These are phyloP conservation scores for Clavaria fumosa DNA, from an alignment of 768 basidiomycete species.

Conservation along the genomic window DNA sequence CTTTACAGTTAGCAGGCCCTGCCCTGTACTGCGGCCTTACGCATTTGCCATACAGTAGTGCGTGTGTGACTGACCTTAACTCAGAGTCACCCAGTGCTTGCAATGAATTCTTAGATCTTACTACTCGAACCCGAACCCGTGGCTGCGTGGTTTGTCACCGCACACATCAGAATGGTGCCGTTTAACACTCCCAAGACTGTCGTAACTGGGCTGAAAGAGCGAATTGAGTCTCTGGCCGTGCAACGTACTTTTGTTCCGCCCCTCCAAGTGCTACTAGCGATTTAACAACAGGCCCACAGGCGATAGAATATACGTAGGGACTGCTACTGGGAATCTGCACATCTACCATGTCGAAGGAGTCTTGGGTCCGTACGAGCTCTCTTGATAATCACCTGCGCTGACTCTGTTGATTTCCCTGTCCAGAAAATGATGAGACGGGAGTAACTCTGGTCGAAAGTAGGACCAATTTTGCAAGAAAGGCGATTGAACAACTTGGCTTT, in stretches of 20 bases:
- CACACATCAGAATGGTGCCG: conserved; percentile 20
- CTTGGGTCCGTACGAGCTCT: conserved; percentile 19
- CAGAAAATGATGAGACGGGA: conserved; percentile 16
- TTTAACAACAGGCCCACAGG: conserved; percentile 17
- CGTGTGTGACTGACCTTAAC: no score
- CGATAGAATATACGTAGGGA: conserved; percentile 28
- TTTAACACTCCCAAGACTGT: conserved; percentile 21
- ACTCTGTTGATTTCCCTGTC: conserved; percentile 2
- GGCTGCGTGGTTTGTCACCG: neutral
- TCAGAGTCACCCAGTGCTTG: no score
- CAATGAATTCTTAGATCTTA: no score
- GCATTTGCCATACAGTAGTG: no score
- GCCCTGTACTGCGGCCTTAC: no score
- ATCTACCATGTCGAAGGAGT: conserved; percentile 25
- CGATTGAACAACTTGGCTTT: conserved; percentile 81
- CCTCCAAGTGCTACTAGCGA: neutral
- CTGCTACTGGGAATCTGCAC: conserved; percentile 22
- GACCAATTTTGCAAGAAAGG: conserved; percentile 45
- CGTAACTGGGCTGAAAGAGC: conserved; percentile 32
- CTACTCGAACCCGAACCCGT: neutral
- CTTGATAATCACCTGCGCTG: conserved; percentile 4
- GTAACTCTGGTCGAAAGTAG: conserved; percentile 44
- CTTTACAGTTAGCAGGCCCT: no score
- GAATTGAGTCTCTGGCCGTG: conserved; percentile 29
- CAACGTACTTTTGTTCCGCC: conserved; percentile 21